These are phyloP conservation scores for Xerocomellus amylosporus DNA, from an alignment of 768 basidiomycete species.

Conservation along the genomic window DNA sequence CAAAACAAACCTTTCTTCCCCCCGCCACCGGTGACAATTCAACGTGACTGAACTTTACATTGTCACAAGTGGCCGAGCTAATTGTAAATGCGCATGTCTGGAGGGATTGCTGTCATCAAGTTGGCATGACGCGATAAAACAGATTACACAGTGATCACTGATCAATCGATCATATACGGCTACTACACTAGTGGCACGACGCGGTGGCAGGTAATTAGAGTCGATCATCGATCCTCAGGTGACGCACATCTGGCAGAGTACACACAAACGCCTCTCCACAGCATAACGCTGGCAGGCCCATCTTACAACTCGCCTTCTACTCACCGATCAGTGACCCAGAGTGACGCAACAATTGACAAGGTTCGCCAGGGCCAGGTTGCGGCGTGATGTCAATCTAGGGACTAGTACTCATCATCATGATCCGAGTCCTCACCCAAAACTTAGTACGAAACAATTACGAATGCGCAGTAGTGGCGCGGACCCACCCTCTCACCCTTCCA, in stretches of 20 bases:
- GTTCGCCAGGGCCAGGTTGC: neutral
- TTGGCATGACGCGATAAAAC: neutral
- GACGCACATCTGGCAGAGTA: neutral
- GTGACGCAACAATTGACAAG: too few species aligned
- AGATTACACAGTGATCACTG: neutral
- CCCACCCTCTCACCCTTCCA: too few species aligned
- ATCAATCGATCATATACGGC: too few species aligned
- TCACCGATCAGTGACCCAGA: too few species aligned
- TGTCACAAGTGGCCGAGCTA: too few species aligned
- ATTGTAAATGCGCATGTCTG: too few species aligned
- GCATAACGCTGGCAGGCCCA: neutral
- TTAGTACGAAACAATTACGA: neutral
- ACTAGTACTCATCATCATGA: too few species aligned
- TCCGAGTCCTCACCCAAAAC: neutral
- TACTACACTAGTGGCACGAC: neutral
- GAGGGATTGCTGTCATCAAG: too few species aligned
- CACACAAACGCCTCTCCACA: neutral
- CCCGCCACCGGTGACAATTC: neutral
- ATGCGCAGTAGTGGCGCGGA: neutral
- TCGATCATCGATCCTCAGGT: neutral
- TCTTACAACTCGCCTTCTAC: neutral
- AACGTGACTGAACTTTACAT: neutral
- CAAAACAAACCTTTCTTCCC: neutral
- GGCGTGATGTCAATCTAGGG: neutral
- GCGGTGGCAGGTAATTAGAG: neutral